These are phyloP conservation scores for Acanthamoeba royreba DNA, from an alignment of 208 protist genomes.

Conservation along the genomic window DNA sequence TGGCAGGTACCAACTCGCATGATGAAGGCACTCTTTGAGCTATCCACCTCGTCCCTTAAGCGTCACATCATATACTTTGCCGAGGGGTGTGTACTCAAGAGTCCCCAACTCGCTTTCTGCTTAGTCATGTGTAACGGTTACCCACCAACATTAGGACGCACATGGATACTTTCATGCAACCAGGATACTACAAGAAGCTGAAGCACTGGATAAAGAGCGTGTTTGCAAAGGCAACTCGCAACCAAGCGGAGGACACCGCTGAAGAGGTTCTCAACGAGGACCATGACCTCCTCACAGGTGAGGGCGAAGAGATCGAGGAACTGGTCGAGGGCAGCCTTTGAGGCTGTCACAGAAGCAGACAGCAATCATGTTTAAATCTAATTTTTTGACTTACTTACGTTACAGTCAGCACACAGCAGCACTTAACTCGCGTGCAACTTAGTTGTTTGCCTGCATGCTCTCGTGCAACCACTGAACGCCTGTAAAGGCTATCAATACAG, in stretches of 20 bases:
- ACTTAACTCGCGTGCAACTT: too few relatives aligned
- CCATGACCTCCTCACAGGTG: not conserved
- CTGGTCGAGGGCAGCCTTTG: not conserved
- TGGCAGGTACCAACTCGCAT: not conserved
- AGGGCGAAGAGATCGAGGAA: not conserved
- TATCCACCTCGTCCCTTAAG: not conserved
- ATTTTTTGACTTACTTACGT: too few relatives aligned
- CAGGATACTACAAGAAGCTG: constrained; percentile 2
- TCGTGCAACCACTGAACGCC: constrained; percentile 29
- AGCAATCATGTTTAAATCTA: too few relatives aligned
- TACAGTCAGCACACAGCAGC: too few relatives aligned
- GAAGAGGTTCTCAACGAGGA: not conserved
- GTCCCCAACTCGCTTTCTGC: not conserved
- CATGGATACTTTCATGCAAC: constrained; percentile 26
- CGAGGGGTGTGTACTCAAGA: not conserved
- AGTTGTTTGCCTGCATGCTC: constrained; percentile 20
- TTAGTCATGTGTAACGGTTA: not conserved
- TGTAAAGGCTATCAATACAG: not conserved
- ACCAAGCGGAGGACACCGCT: not conserved
- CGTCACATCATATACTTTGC: constrained; percentile 11
- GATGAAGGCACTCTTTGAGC: not conserved
- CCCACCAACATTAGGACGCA: not conserved
- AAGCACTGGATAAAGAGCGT: not conserved
- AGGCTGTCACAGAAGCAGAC: not conserved
- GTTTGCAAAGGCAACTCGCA: not conserved